Base-by-base conservation (phyloP, 768 basidiomycete species). In the Trametes maxima region DNA sequence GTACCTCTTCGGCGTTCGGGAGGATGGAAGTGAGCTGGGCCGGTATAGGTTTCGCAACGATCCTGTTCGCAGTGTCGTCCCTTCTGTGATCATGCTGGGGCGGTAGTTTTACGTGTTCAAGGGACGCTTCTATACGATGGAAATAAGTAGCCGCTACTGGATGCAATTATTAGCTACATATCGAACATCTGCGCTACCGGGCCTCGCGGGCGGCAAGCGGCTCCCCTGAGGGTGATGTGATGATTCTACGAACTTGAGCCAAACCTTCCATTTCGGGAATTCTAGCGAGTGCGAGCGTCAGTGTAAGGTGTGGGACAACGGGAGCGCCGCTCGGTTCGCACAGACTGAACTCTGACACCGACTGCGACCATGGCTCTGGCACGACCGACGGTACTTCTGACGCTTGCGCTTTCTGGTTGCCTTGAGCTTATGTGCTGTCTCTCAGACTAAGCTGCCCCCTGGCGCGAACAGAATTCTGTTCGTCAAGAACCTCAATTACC, bases 381-480 rank as follows among this genome's bases (percentile, higher is more conserved):
- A 67, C 81, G 90, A 78, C 89, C 90, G 57, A 82, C 88, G 24
- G 90, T 90, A 73, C 68, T 83, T 69, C 25, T 43, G 21, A n/a
- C 17, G 13, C 42, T 12, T 57, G 36, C 49, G 22, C 36, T 45
- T 3, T 17, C 19, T 22, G 11, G 16, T 28, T 8, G 4, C 1
- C 25, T 42, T 35, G 48, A 47, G 43, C 35, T 47, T 33, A 51
- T 50, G 13, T 53, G 48, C 35, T 57, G 48, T 12, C 28, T 48
- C 0, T 51, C 33, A 93, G 92, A 80, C 90, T 10, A 94, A 94
- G 72, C 85, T 95, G n/a, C 93, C 93, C 3, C 89, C 93, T 24
- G 92, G 93, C 55, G 94, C 92, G 17, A 95, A 95, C 72, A 85
- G 94, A 47, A 92, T 96, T 56, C 83, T 96, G 44, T 96, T 94